phyloP scores from a whole-genome alignment of 2,329 filamentous ascomycete genomes.

The Aspergillus sp. region DNA sequence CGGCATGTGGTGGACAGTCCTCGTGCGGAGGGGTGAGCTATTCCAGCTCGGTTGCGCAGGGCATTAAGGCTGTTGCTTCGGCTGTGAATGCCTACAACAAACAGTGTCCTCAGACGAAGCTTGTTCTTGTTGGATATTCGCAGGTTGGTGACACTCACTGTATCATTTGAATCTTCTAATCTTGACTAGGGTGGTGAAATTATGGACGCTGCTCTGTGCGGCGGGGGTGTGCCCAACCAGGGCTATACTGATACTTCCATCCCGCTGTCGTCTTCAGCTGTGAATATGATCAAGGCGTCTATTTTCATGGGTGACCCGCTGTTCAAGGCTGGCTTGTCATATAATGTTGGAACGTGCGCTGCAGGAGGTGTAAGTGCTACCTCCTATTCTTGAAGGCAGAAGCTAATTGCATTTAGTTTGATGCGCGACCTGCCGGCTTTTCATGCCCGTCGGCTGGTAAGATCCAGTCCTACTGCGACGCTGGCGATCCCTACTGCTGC shows the following conservation, averaged over 20 bases:
- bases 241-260: slow-evolving; percentile 44
- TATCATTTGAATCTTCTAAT: neutral
- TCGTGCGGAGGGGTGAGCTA: slow-evolving; percentile 58
- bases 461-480: slow-evolving; percentile 61
- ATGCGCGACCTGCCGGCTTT: slow-evolving; percentile 53
- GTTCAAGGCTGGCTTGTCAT: slow-evolving; percentile 51
- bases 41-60: slow-evolving; percentile 53
- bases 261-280: slow-evolving; percentile 42
- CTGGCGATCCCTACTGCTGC: slow-evolving; percentile 60
- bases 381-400: neutral
- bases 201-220: slow-evolving; percentile 58
- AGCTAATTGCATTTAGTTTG: slow-evolving; percentile 43
- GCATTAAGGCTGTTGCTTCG: slow-evolving; percentile 54
- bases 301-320: slow-evolving; percentile 64
- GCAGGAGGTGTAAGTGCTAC: slow-evolving; percentile 52
- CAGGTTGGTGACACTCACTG: slow-evolving; percentile 39
- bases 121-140: slow-evolving; percentile 61
- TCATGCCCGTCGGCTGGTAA: slow-evolving; percentile 50
- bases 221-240: slow-evolving; percentile 47
- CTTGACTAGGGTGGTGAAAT: slow-evolving; percentile 54
- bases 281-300: slow-evolving; percentile 56
- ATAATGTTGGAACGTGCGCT: slow-evolving; percentile 58
- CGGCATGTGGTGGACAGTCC: slow-evolving; percentile 59
- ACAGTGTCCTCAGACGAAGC: slow-evolving; percentile 52
- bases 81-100: slow-evolving; percentile 57